These are phyloP conservation scores for Aspergillus carlsbadensis DNA, from an alignment of 495 filamentous ascomycete genomes.

Conservation along the genomic window DNA sequence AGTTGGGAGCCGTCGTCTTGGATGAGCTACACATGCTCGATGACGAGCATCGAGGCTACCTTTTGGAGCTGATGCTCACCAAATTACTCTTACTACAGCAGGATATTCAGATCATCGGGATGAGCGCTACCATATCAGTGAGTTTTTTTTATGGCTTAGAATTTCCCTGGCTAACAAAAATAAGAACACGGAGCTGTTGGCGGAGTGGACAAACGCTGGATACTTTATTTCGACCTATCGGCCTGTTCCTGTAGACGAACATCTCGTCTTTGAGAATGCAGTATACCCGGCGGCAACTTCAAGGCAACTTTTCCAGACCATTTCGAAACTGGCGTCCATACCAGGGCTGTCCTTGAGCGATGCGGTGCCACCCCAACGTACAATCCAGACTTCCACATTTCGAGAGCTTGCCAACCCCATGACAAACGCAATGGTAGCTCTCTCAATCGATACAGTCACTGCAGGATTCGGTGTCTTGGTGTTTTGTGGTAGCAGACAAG, in stretches of 20 bases:
- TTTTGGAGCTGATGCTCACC: constrained; percentile 77
- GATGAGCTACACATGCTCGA: constrained; percentile 85
- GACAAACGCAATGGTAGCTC: constrained; percentile 67
- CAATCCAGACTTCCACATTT: constrained; percentile 52
- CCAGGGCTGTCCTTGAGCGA: constrained; percentile 30
- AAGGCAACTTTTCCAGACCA: constrained; percentile 60
- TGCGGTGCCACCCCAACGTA: constrained; percentile 44
- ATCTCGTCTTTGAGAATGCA: constrained; percentile 71
- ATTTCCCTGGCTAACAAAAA: background rate
- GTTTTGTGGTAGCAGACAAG: constrained; percentile 71
- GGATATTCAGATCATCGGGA: constrained; percentile 72
- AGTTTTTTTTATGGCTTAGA: constrained; percentile 9
- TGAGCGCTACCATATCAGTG: constrained; percentile 80
- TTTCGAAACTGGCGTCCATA: constrained; percentile 49
- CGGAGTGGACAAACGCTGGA: constrained; percentile 69
- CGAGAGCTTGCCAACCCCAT: constrained; percentile 63
- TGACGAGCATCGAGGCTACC: constrained; percentile 75
- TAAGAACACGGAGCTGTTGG: constrained; percentile 67
- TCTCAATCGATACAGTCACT: constrained; percentile 64
- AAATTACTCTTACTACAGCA: constrained; percentile 71
- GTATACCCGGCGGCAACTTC: constrained; percentile 66
- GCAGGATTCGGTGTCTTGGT: constrained; percentile 72
- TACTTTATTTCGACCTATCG: constrained; percentile 73
- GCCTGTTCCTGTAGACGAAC: constrained; percentile 73
- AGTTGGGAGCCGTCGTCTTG: constrained; percentile 67